phyloP scores from a whole-genome alignment of 2,329 filamentous ascomycete genomes.

The Polychaeton citri region DNA sequence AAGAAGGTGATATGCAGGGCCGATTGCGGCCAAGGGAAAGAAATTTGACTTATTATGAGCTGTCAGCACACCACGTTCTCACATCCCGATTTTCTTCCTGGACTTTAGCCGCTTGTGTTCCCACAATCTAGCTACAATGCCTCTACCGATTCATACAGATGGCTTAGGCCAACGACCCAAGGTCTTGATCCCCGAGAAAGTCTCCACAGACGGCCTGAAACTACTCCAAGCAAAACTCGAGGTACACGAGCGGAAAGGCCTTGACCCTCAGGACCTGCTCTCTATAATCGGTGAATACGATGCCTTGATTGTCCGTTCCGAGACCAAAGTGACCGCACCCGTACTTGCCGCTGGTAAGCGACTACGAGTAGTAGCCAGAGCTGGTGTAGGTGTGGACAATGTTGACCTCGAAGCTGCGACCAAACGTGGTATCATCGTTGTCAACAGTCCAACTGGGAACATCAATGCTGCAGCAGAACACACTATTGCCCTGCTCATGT shows the following conservation, averaged over 20 bases:
- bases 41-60: too few relatives aligned
- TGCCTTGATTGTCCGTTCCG: constrained; percentile 65
- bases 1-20: too few relatives aligned
- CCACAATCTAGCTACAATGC: too few relatives aligned
- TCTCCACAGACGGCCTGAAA: constrained; percentile 64
- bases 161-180: constrained; percentile 30
- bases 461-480: constrained; percentile 53
- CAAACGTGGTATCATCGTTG: constrained; percentile 59
- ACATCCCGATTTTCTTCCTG: too few relatives aligned
- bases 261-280: constrained; percentile 51
- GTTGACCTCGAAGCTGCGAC: constrained; percentile 64
- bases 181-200: constrained; percentile 65
- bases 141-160: background rate
- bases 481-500: constrained; percentile 47
- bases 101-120: too few relatives aligned
- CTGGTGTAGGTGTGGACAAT: constrained; percentile 74
- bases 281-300: constrained; percentile 58
- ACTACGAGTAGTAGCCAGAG: constrained; percentile 65
- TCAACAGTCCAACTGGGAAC: constrained; percentile 69
- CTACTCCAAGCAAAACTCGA: constrained; percentile 54
- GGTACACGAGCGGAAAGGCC: constrained; percentile 52
- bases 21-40: too few relatives aligned
- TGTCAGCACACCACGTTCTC: too few relatives aligned
- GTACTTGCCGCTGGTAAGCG: constrained; percentile 53
- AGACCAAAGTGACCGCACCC: constrained; percentile 63